phyloP scores from a whole-genome alignment of 2,329 filamentous ascomycete species.

The Aschersonia sp. region DNA sequence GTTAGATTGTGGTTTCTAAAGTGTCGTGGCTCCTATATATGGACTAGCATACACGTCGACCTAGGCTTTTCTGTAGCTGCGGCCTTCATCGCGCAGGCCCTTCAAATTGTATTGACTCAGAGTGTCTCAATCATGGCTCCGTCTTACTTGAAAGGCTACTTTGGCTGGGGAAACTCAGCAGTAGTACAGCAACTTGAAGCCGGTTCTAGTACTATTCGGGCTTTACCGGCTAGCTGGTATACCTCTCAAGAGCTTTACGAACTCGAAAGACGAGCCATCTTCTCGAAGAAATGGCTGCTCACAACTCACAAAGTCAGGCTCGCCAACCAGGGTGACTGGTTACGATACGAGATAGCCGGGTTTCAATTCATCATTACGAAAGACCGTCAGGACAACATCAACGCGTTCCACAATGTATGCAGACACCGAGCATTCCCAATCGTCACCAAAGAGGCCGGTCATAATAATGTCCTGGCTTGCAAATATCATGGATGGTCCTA shows the following conservation, averaged over 20 bases:
- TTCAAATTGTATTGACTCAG: neutral
- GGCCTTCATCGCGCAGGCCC: neutral
- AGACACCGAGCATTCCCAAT: constrained; percentile 46
- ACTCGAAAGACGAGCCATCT: constrained; percentile 40
- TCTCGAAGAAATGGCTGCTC: constrained; percentile 41
- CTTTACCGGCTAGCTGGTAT: constrained; percentile 37
- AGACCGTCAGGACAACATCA: constrained; percentile 35
- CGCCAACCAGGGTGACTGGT: constrained; percentile 37
- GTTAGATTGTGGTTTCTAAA: no score
- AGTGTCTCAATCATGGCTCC: constrained; percentile 3
- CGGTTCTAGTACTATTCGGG: constrained; percentile 11
- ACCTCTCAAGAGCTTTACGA: constrained; percentile 37
- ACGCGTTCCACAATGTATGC: constrained; percentile 49
- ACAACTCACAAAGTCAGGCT: constrained; percentile 37
- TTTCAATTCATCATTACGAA: constrained; percentile 38
- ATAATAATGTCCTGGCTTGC: constrained; percentile 38
- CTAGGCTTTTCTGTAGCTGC: neutral
- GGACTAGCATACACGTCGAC: neutral
- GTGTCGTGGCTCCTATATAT: no score
- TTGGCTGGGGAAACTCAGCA: constrained; percentile 15
- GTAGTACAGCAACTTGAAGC: constrained; percentile 10
- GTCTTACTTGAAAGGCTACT: constrained; percentile 20
- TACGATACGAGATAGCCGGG: constrained; percentile 38
- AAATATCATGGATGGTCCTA: constrained; percentile 52
- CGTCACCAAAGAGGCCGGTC: constrained; percentile 33